Percentiles rank a stretch among this genome's conserved stretches.
Evolutionary conservation across 768 basidiomycete genomes (phyloP).

Genomic region (Boletus vinaceobasis): DNA sequence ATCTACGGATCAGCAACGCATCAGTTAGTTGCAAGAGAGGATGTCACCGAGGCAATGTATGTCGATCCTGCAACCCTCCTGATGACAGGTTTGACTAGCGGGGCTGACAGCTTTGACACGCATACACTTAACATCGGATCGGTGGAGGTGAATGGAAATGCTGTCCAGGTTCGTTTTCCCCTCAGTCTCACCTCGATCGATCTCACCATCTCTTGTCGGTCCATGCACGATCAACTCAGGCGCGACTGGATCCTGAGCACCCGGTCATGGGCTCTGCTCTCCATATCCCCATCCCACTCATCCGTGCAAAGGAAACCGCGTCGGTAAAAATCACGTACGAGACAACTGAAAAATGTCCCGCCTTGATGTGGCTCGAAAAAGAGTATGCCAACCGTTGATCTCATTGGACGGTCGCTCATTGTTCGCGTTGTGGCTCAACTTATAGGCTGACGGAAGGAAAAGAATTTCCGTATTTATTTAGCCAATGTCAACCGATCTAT

Average conservation of each 20-base stretch:
- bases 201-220: not conserved
- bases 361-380: conserved; percentile 86
- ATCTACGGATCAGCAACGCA: conserved; percentile 50
- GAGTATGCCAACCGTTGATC: conserved; percentile 42
- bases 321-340: conserved; percentile 59
- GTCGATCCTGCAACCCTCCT: not conserved
- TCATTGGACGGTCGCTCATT: not conserved
- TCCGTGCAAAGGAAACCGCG: conserved; percentile 35
- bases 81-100: not conserved
- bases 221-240: conserved; percentile 34
- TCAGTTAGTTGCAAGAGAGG: conserved; percentile 36
- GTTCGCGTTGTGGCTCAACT: not conserved
- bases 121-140: conserved; percentile 49
- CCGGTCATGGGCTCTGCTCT: conserved; percentile 77
- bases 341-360: conserved; percentile 71
- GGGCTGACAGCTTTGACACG: conserved; percentile 47
- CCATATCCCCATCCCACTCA: conserved; percentile 48
- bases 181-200: not conserved
- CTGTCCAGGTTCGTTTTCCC: conserved; percentile 41
- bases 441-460: conserved; percentile 83
- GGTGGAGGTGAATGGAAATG: conserved; percentile 47
- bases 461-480: conserved; percentile 81
- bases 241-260: conserved; percentile 53
- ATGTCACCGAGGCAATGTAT: conserved; percentile 43
- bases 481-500: conserved; percentile 91